Base-by-base conservation (phyloP, 2,329 filamentous ascomycete genomes). In the Lojkania enalia region DNA sequence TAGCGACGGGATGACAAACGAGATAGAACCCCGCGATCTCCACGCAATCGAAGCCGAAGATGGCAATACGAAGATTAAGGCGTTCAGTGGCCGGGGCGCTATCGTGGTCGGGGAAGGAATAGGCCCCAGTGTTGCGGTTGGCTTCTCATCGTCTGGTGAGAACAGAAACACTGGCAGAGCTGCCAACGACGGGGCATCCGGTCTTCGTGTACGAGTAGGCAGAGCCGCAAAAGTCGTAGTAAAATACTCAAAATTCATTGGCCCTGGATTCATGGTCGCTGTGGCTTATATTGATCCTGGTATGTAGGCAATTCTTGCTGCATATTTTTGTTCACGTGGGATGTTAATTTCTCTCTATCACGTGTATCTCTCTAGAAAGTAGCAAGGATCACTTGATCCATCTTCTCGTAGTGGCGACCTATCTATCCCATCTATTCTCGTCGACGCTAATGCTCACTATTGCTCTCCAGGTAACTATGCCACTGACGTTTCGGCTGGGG, bases 401-500 rank as follows among this genome's bases (percentile, higher is more conserved):
- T n/a, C n/a, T n/a, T n/a, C n/a, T n/a, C n/a, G n/a, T n/a, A n/a
- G n/a, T n/a, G n/a, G n/a, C n/a, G n/a, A n/a, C n/a, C n/a, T n/a
- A n/a, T n/a, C n/a, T n/a, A n/a, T n/a, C n/a, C n/a, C n/a, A n/a
- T n/a, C n/a, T n/a, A n/a, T n/a, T n/a, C n/a, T n/a, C n/a, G n/a
- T n/a, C n/a, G n/a, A n/a, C n/a, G n/a, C n/a, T n/a, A n/a, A n/a
- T n/a, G n/a, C n/a, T n/a, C n/a, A n/a, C n/a, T n/a, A n/a, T n/a
- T n/a, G n/a, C n/a, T n/a, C n/a, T n/a, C n/a, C n/a, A 39, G 83
- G 83, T 47, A 88, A 88, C 65, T 88, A 88, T 61, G 77, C 85
- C 1, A 88, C 85, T 15, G 85, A 85, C 63, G 81, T 87, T 36
- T 80, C 83, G 5, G 85, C 85, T 35, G 85, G 85, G 41, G 82